Percentiles rank a stretch among this genome's conserved stretches.
These are phyloP conservation scores for Fraxinus anomala DNA, from an alignment of 257 asterid genomes.

Conservation along the genomic window DNA sequence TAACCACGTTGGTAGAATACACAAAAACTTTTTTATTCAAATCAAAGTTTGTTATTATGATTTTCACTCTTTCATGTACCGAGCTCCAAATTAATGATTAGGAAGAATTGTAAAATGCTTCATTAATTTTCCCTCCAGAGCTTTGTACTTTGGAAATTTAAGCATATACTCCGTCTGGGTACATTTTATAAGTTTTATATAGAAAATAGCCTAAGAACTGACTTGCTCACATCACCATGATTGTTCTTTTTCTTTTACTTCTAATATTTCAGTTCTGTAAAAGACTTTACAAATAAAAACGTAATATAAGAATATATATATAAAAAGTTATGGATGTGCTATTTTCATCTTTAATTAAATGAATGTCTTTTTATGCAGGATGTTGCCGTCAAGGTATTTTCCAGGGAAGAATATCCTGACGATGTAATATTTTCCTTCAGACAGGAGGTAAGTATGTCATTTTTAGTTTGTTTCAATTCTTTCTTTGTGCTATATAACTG, in stretches of 20 bases:
- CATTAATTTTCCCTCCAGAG: background rate
- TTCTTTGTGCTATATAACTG: conserved; percentile 1
- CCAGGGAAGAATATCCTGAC: conserved; percentile 82
- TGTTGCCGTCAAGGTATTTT: conserved; percentile 93
- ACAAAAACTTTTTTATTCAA: background rate
- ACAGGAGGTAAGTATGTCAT: conserved; percentile 63
- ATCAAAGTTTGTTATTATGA: background rate
- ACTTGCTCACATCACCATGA: background rate
- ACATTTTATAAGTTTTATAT: background rate
- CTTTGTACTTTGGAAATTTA: background rate
- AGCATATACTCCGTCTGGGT: background rate
- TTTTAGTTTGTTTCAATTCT: background rate
- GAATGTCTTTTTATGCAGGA: conserved; percentile 56
- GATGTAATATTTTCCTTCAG: conserved; percentile 78
- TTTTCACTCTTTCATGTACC: background rate
- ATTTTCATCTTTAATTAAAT: conserved; percentile 25
- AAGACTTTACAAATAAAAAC: too few species aligned
- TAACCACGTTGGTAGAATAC: conserved; percentile 7
- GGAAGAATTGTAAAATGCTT: background rate
- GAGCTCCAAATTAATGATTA: background rate
- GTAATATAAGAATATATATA: background rate
- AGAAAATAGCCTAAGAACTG: background rate
- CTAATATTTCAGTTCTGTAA: too few species aligned
- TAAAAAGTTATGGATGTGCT: background rate
- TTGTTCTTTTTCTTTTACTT: too few species aligned